Base-by-base conservation (phyloP, 306 rosid genomes). In the Echinosophora koreensis region DNA sequence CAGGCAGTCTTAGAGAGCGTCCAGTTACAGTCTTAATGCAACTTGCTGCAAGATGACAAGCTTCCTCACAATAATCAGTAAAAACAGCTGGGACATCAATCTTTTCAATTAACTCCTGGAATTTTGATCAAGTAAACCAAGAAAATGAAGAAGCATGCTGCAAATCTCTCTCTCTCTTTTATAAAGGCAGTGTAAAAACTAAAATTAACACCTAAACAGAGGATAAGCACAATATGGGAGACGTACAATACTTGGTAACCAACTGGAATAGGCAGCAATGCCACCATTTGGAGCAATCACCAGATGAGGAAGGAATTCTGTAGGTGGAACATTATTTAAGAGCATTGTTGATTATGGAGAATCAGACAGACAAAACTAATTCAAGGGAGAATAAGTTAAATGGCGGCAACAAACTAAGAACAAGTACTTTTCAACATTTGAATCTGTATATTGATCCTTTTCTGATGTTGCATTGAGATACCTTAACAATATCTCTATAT, bases 41-140 rank as follows among this genome's bases (percentile, higher is more conserved):
- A 84, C 81, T 27, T 68, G 91, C 91, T 67, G 93, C 98, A 66
- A 95, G 93, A 86, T 95, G 89, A 82, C 97, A 95, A 37, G 97
- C 98, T 88, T 95, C 98, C 87, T 92, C 93, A 28, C 98, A 95
- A 77, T 92, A 95, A 80, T 95, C 97, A 0, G 96, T 88, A 71
- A 95, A 92, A 66, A 90, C 74, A 15, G 90, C 89, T 1, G 92
- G 93, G 71, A 89, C 84, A 17, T 81, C 79, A 37, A 84, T 83
- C 82, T 89, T 81, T 68, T 80, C 82, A 28, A 95, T 78, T 59
- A 89, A 79, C 81, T 88, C 96, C 97, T 95, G 85, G 30, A 78
- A 76, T 63, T 68, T 69, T 17, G 35, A 54, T 69, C 57, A 62
- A 39, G 69, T 8, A 67, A 84, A 17, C 59, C 9, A 28, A 73